Base-by-base conservation (phyloP, 2,329 filamentous ascomycete genomes). In the Diplodia corticola region DNA sequence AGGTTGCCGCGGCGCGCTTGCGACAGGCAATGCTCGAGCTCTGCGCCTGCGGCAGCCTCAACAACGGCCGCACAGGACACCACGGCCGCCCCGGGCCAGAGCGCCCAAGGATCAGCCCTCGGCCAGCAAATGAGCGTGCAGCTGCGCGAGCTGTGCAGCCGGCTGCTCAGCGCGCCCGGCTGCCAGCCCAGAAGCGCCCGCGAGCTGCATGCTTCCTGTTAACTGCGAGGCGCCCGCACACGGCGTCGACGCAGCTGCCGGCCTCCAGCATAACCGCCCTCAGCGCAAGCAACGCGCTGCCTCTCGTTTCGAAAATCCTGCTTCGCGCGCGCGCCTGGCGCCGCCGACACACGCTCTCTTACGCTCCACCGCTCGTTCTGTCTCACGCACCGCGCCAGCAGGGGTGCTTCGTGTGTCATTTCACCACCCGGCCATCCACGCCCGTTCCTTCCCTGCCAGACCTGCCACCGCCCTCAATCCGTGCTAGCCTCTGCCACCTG, bases 351-450 rank as follows among this genome's bases (percentile, higher is more conserved):
- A 63, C 59, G 30, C 60, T 63, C 60, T 63, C 60, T 63, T 53
- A 63, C 60, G 48, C 28, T 63, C 60, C 60, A 51, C 60, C 60
- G 48, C 60, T 28, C 60, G 48, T 22, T 63, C 60, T 51, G 60
- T 63, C 60, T 63, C 60, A 63, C 46, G 33, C 46, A 22, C 22
- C 46, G 60, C 60, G 44, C 49, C 60, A 63, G 60, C 60, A 63
- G 60, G 60, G 60, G 60, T 63, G 17, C 24, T 48, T 63, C 57
- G 57, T 63, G 60, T 63, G 60, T 63, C 60, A 63, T 63, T 63
- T 63, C 13, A 53, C 60, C 20, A 51, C 20, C 26, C 60, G 57
- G 44, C 57, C 57, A 49, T 48, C 40, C 57, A 61, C 57, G 57
- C 57, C 57, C 57, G 57, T 61, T 28, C 57, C 57, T 44, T 24